phyloP scores from a whole-genome alignment of 257 asterid genomes.

The Echium plantagineum region DNA sequence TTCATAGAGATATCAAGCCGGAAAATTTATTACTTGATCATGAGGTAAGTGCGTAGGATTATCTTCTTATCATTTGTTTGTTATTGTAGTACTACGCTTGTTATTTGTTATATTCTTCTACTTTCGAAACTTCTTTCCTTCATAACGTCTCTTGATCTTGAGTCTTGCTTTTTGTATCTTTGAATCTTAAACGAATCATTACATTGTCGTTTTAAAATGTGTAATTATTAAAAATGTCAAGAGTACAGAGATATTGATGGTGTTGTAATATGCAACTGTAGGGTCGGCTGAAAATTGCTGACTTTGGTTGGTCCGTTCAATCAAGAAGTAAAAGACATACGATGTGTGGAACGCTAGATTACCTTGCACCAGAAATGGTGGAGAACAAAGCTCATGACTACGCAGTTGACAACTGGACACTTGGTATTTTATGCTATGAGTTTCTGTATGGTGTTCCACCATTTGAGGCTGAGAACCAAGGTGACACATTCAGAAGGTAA shows the following conservation, averaged over 20 bases:
- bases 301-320: slow-evolving; percentile 96
- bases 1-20: slow-evolving; percentile 98
- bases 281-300: slow-evolving; percentile 90
- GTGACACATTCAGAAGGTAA: slow-evolving; percentile 76
- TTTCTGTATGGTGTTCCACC: slow-evolving; percentile 82
- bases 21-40: slow-evolving; percentile 93
- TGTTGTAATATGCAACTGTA: slow-evolving; percentile 15
- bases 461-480: slow-evolving; percentile 78
- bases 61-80: not conserved
- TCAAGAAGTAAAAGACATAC: slow-evolving; percentile 75
- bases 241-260: slow-evolving; percentile 6
- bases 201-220: not conserved
- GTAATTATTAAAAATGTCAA: not conserved
- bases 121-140: not conserved
- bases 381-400: slow-evolving; percentile 81
- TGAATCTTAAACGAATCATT: not conserved
- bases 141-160: not conserved
- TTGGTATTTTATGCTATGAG: slow-evolving; percentile 86
- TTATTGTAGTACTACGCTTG: not conserved
- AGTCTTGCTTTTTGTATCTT: not conserved
- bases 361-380: slow-evolving; percentile 97
- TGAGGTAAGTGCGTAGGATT: slow-evolving; percentile 42
- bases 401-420: slow-evolving; percentile 89
- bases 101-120: too few relatives aligned
- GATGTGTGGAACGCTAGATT: slow-evolving; percentile 93